Evolutionary conservation across 192 early-diverging fungal species (phyloP).

Genomic region (Rhizoclosmatium globosum): DNA sequence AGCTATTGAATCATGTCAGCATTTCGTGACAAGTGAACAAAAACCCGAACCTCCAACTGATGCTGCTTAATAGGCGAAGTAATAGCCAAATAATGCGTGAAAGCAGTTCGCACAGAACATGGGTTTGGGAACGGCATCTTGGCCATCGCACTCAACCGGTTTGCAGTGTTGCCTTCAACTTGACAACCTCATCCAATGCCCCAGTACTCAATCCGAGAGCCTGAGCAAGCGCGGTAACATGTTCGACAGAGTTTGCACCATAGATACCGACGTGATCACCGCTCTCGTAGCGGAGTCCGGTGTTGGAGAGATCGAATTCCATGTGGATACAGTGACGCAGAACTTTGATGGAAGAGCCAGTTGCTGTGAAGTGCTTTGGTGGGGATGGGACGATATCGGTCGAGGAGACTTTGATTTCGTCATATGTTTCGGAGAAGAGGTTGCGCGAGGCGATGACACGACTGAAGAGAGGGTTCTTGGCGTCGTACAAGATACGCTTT

Average conservation of each 20-base stretch:
- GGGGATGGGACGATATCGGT: conserved; percentile 13
- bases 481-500: conserved; percentile 70
- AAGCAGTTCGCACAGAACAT: conserved; percentile 78
- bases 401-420: conserved; percentile 34
- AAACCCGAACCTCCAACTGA: conserved; percentile 57
- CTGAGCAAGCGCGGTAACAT: conserved; percentile 64
- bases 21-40: background rate
- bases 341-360: conserved; percentile 25
- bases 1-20: conserved; percentile 36
- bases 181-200: conserved; percentile 74
- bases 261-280: conserved; percentile 97
- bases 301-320: conserved; percentile 88
- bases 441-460: conserved; percentile 68
- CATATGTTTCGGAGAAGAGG: conserved; percentile 66
- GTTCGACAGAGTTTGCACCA: conserved; percentile 83
- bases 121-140: conserved; percentile 92
- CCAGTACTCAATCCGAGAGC: conserved; percentile 37
- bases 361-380: conserved; percentile 32
- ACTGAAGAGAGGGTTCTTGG: conserved; percentile 86
- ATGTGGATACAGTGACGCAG: conserved; percentile 91
- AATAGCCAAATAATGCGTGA: conserved; percentile 94
- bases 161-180: conserved; percentile 72
- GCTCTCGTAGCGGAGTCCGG: conserved; percentile 84
- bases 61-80: conserved; percentile 66
- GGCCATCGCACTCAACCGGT: conserved; percentile 61